phyloP scores from a whole-genome alignment of 164 flowering plant species.

The Warburgia ugandensis region DNA sequence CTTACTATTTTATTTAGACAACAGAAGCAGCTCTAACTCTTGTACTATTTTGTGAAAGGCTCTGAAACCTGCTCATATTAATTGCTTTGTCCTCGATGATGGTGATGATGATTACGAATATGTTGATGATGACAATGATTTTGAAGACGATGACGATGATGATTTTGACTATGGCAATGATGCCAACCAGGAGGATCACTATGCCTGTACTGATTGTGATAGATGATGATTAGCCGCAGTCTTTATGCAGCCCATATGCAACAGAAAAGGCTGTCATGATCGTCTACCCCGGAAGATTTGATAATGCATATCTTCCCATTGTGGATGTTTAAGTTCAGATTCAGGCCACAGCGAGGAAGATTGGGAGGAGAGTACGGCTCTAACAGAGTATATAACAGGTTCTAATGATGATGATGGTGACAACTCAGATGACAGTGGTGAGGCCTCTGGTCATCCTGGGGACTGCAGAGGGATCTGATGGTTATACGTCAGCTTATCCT shows the following conservation, averaged over 20 bases:
- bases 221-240: slow-evolving; percentile 14
- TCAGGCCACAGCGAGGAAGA: not conserved
- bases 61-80: slow-evolving; percentile 20
- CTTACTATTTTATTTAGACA: slow-evolving; percentile 7
- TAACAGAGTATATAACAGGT: slow-evolving; percentile 4
- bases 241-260: not conserved
- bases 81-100: slow-evolving; percentile 25
- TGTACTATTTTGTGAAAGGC: slow-evolving; percentile 43
- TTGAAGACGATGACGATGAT: slow-evolving; percentile 8
- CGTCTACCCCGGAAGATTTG: not conserved
- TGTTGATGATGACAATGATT: slow-evolving; percentile 16
- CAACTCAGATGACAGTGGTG: not conserved
- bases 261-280: slow-evolving; percentile 1
- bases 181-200: not conserved
- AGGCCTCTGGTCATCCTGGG: not conserved
- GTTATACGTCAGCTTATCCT: not conserved
- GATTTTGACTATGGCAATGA: not conserved
- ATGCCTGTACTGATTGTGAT: slow-evolving; percentile 7
- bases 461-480: not conserved
- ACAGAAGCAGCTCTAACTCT: slow-evolving; percentile 45
- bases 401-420: slow-evolving; percentile 6
- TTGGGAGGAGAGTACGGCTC: not conserved
- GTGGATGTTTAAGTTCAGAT: not conserved
- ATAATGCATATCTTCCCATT: slow-evolving; percentile 7
- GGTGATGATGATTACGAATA: slow-evolving; percentile 14